A percentile compares a stretch with the other conserved stretches of the same genome.
Conservation (phyloP, 2,329 filamentous ascomycete genomes). For the Trichoderma simmonsii region DNA sequence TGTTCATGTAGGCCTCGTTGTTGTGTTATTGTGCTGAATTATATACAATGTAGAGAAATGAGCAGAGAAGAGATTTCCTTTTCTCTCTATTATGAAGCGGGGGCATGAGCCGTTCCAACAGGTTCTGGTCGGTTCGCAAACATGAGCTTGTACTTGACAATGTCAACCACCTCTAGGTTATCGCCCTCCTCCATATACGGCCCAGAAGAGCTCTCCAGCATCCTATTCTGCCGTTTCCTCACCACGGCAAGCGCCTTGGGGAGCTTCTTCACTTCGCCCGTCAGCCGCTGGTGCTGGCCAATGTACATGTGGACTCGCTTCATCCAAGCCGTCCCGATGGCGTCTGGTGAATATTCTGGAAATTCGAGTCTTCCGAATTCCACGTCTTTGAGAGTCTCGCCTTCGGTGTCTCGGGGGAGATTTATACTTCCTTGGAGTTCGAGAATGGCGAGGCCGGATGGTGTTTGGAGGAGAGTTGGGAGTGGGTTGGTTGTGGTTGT, state of each 20-base stretch:
- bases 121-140: conserved; percentile 86
- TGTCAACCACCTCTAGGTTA: conserved; percentile 78
- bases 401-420: conserved; percentile 49
- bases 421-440: conserved; percentile 93
- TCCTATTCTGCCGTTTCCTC: conserved; percentile 48
- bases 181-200: conserved; percentile 34
- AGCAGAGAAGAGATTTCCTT: no score
- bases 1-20: background rate
- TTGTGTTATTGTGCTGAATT: background rate
- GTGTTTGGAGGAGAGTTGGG: conserved; percentile 81
- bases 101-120: conserved; percentile 52
- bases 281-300: conserved; percentile 82
- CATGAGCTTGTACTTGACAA: conserved; percentile 81
- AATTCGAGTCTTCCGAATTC: conserved; percentile 72
- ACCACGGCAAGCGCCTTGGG: conserved; percentile 77
- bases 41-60: background rate
- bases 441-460: conserved; percentile 81
- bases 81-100: background rate
- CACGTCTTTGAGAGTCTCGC: conserved; percentile 29
- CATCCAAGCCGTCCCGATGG: conserved; percentile 70
- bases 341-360: conserved; percentile 60
- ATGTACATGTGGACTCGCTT: conserved; percentile 85
- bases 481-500: conserved; percentile 53
- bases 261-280: conserved; percentile 86
- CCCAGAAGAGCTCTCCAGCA: conserved; percentile 46